Evolutionary conservation across 805 yeast species (phyloP).

Genomic region (Candida caryicola): DNA sequence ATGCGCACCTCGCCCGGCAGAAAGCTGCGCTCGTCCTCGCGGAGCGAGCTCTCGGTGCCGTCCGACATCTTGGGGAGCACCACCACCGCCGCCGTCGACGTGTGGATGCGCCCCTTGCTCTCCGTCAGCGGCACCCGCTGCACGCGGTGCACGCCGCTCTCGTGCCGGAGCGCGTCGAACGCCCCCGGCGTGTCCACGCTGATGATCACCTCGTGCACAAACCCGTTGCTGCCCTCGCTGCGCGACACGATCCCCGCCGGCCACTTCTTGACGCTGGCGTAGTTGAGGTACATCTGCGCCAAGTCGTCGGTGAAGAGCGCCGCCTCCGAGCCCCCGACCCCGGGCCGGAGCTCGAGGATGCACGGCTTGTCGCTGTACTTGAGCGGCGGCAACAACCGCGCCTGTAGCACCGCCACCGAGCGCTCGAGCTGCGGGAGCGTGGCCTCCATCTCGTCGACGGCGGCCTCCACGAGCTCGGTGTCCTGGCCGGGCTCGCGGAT

Average conservation of each 20-base stretch:
- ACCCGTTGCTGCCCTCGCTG: slow-evolving; percentile 57
- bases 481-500: slow-evolving; percentile 28
- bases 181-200: slow-evolving; percentile 72
- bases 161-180: slow-evolving; percentile 69
- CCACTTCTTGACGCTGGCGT: slow-evolving; percentile 69
- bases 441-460: slow-evolving; percentile 53
- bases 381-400: slow-evolving; percentile 69
- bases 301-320: slow-evolving; percentile 80
- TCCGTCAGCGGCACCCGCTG: slow-evolving; percentile 94
- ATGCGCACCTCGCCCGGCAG: slow-evolving; percentile 85
- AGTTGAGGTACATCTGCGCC: slow-evolving; percentile 75
- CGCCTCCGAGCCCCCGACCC: slow-evolving; percentile 95
- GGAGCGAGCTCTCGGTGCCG: slow-evolving; percentile 45
- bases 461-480: slow-evolving; percentile 50
- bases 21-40: slow-evolving; percentile 63
- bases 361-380: slow-evolving; percentile 75
- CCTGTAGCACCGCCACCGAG: slow-evolving; percentile 47
- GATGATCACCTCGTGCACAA: slow-evolving; percentile 71
- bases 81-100: slow-evolving; percentile 94
- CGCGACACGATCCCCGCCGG: slow-evolving; percentile 55
- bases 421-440: slow-evolving; percentile 44
- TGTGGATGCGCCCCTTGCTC: slow-evolving; percentile 89
- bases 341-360: slow-evolving; percentile 84
- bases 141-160: slow-evolving; percentile 95
- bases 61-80: slow-evolving; percentile 80